Evolutionary conservation across 2,329 filamentous ascomycete genomes (phyloP).

Genomic region (Ophiocordyceps camponoti-leonardi): DNA sequence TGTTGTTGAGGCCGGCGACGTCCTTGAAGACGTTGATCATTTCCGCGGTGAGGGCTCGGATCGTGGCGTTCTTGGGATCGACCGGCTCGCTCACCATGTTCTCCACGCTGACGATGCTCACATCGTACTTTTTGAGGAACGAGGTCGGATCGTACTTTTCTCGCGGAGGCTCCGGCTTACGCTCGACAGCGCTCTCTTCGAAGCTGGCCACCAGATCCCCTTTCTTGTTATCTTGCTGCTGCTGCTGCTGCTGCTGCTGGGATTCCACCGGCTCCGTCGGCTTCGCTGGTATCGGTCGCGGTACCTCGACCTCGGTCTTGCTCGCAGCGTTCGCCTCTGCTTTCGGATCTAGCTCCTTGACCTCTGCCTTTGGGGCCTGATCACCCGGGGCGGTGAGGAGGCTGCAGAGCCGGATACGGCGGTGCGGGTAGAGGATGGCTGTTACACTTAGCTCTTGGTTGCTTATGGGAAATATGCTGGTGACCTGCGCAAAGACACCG

Average conservation of each 20-base stretch:
- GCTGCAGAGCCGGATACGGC: conserved; percentile 77
- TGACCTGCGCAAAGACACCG: conserved; percentile 95
- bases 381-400: conserved; percentile 52
- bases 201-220: conserved; percentile 96
- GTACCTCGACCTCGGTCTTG: conserved; percentile 29
- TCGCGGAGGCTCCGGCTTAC: conserved; percentile 29
- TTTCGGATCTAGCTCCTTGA: conserved; percentile 14
- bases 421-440: conserved; percentile 88
- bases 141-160: conserved; percentile 70
- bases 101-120: conserved; percentile 89
- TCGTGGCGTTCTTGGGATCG: conserved; percentile 76
- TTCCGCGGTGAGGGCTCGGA: conserved; percentile 86
- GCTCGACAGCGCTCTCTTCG: conserved; percentile 59
- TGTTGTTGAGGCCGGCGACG: conserved; percentile 78
- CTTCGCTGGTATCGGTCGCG: conserved; percentile 43
- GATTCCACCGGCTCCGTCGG: conserved; percentile 33
- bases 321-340: conserved; percentile 32
- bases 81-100: conserved; percentile 79
- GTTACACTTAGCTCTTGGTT: conserved; percentile 76
- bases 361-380: conserved; percentile 33
- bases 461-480: conserved; percentile 81
- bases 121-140: conserved; percentile 78
- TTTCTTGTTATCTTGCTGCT: conserved; percentile 43
- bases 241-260: too few relatives aligned
- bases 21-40: conserved; percentile 99